Percentiles rank a stretch among this genome's conserved stretches.
Conservation (phyloP, 1,284 basidiomycete genomes). For the Puccinia hordei region DNA sequence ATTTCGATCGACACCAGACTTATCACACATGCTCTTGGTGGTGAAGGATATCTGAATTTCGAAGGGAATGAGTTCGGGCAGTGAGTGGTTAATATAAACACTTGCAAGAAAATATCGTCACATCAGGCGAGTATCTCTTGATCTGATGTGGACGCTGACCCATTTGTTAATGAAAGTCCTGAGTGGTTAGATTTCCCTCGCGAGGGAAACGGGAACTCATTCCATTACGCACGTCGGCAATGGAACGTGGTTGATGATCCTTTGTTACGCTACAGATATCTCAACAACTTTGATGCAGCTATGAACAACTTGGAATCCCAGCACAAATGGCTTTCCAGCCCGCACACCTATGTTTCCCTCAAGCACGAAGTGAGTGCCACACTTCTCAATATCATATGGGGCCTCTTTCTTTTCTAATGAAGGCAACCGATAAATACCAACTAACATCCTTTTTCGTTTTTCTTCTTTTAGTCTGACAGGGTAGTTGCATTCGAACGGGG, state of each 20-base stretch:
- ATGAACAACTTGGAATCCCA: constrained; percentile 84
- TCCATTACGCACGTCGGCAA: constrained; percentile 86
- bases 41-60: constrained; percentile 96
- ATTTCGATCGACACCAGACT: constrained; percentile 64
- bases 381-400: not conserved
- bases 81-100: constrained; percentile 41
- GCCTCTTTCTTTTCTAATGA: not conserved
- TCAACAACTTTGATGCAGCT: constrained; percentile 88
- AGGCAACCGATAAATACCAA: not conserved
- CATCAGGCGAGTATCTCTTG: constrained; percentile 70
- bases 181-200: constrained; percentile 97
- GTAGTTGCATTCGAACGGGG: constrained; percentile 90
- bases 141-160: not conserved
- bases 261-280: constrained; percentile 82
- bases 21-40: constrained; percentile 85
- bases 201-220: constrained; percentile 89
- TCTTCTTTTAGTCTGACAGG: constrained; percentile 68
- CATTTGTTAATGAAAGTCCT: constrained; percentile 35
- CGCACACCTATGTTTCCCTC: constrained; percentile 86
- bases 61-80: constrained; percentile 72
- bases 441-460: not conserved
- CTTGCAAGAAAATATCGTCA: constrained; percentile 72
- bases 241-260: constrained; percentile 90
- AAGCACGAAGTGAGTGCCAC: constrained; percentile 73
- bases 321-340: constrained; percentile 79